Base-by-base conservation (phyloP, 1,284 basidiomycete genomes). In the Ganoderma meredithae region DNA sequence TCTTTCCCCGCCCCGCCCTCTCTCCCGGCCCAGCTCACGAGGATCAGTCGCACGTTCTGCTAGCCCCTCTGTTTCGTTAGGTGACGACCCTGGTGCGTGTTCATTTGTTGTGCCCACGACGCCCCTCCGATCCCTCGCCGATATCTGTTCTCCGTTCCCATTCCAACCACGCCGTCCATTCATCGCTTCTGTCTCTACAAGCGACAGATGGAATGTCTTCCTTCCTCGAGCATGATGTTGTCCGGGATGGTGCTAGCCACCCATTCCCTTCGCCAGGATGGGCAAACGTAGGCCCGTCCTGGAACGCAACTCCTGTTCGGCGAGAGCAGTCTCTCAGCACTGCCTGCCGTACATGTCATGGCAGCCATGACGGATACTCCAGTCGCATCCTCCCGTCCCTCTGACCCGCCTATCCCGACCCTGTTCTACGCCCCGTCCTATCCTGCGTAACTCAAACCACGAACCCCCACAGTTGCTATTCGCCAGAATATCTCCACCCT, bases 401-500 rank as follows among this genome's bases (percentile, higher is more conserved):
- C 36, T 9, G 7, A 36, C 6, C 36, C 36, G 36, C 36, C 36
- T 36, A 36, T 36, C 36, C 7, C 36, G 36, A 36, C 36, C 9
- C 36, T 36, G 36, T 36, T 36, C 36, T 3, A 36, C 36, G 6
- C 13, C 44, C 47, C 17, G 3, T 36, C 3, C 3, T n/a, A 15
- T 33, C 12, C 56, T 25, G 13, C 33, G n/a, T 25, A 7, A 19
- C 56, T 22, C 4, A 40, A 15, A 39, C 6, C 56, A 19, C 56
- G 19, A n/a, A 19, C 36, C n/a, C 10, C 56, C 56, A 27, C 72
- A 93, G 91, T 92, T 75, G 85, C 87, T 71, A 82, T 92, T 67
- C 86, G 91, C 67, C 88, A 85, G 71, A 90, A 93, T 71, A 90
- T 94, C 79, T 92, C 91, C 69, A 88, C 88, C 52, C 80, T 93